Evolutionary conservation across 148 eudicot species (phyloP).

Genomic region (Spergularia marina): DNA sequence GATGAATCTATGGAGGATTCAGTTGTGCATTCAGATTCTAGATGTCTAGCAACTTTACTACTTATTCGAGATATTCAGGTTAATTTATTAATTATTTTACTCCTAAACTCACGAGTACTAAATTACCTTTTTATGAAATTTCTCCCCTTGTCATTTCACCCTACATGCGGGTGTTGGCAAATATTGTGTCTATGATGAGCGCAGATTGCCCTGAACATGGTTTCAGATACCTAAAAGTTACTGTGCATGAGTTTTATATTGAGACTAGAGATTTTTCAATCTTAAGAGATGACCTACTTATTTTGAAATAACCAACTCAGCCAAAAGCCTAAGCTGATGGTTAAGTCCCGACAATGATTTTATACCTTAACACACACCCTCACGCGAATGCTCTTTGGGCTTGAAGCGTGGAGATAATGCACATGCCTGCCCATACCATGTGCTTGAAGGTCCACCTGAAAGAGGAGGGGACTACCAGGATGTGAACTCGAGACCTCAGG

Average conservation of each 20-base stretch:
- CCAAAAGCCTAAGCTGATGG: no score
- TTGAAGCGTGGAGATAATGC: no score
- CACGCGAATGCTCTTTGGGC: no score
- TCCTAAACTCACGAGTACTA: not conserved
- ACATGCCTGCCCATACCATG: no score
- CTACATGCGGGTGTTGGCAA: not conserved
- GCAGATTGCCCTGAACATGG: not conserved
- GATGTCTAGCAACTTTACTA: conserved; percentile 89
- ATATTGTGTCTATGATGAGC: not conserved
- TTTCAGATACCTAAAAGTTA: not conserved
- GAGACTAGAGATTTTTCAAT: not conserved
- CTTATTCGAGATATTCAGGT: conserved; percentile 97
- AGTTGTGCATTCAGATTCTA: conserved; percentile 87
- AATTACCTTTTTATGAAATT: not conserved
- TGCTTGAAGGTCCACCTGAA: no score
- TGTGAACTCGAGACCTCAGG: no score
- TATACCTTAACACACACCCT: no score
- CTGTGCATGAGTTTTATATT: not conserved
- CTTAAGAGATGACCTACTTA: not conserved
- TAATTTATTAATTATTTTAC: conserved; percentile 35
- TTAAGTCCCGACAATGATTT: no score
- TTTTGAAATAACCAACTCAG: no score
- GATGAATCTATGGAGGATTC: conserved; percentile 96
- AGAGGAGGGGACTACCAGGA: no score
- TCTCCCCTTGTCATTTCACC: not conserved